Evolutionary conservation across 2,329 filamentous ascomycete species (phyloP), one percentile per base, ranked within the genome.

Genomic region (Aspergillus neotritici): DNA sequence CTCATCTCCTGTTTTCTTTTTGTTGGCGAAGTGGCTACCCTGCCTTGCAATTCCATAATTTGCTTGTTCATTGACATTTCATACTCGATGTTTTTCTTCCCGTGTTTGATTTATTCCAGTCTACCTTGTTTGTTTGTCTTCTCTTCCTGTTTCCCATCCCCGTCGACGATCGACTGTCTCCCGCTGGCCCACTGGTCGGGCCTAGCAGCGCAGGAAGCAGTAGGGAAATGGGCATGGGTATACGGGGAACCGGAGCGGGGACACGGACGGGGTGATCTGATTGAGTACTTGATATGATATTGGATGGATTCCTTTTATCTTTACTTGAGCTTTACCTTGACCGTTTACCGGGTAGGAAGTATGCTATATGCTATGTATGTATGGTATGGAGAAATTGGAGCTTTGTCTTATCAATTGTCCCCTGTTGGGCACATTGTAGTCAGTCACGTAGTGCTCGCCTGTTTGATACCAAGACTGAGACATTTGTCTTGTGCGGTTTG

Each of bases 1-100:
- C 35, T 43, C 40, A 49, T 44, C 44, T 39, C 31, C 34, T 43
- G 37, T 39, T 40, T 33, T 41, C 42, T 58, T 57, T 56, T 55
- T 56, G 51, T 56, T 53, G 61, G 62, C 60, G 60, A 62, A 58
- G 56, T 64, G 57, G 55, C 56, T 58, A 43, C 51, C n/a, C 48
- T 42, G 55, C 56, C 52, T 42, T 52, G 49, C 47, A 52, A 51
- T 50, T 47, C 31, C 44, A 45, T 50, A 51, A 53, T 52, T 48
- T 54, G 51, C 53, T 50, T 54, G 40, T 53, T 53, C 46, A 25
- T 52, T 50, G 49, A 40, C 41, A 52, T 52, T 38, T 21, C 31
- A 31, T 34, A 31, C 32, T 40, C 31, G 32, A 41, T 38, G 41
- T 50, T 54, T 41, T 46, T 50, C 41, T 52, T 50, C 51, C 48